A percentile compares a stretch with the other conserved stretches of the same genome.
Evolutionary conservation across 768 basidiomycete species (phyloP).

Genomic region (Leccinum longicurvipes): DNA sequence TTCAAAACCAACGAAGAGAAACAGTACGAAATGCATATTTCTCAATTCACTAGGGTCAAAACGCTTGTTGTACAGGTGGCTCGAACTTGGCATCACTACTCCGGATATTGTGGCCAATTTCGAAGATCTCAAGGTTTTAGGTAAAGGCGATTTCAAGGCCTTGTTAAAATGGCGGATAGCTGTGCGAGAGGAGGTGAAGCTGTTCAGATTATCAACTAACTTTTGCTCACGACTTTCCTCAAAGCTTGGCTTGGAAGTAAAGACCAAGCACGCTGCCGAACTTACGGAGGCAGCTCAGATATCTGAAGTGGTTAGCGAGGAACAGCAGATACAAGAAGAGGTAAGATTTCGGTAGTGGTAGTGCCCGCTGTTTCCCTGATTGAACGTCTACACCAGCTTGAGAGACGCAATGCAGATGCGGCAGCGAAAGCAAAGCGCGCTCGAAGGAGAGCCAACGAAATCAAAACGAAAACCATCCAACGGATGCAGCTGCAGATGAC

Average conservation of each 20-base stretch:
- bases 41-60: neutral
- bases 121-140: conserved; percentile 92
- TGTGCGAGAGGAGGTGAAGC: conserved; percentile 78
- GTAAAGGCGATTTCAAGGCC: conserved; percentile 95
- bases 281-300: conserved; percentile 68
- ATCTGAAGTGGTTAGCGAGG: conserved; percentile 73
- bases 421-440: conserved; percentile 73
- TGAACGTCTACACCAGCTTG: conserved; percentile 51
- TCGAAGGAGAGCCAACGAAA: conserved; percentile 82
- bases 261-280: conserved; percentile 70
- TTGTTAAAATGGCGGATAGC: conserved; percentile 88
- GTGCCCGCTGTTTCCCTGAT: neutral
- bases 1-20: conserved; percentile 86
- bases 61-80: conserved; percentile 53
- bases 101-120: conserved; percentile 79
- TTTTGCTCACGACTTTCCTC: conserved; percentile 3
- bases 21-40: conserved; percentile 42
- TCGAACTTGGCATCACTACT: conserved; percentile 66
- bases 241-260: conserved; percentile 83
- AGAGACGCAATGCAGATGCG: conserved; percentile 76
- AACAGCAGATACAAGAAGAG: conserved; percentile 87
- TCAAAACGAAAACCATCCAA: conserved; percentile 82
- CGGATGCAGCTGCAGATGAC: conserved; percentile 98
- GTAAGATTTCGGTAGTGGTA: conserved; percentile 35
- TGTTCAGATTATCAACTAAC: neutral